Evolutionary conservation across 495 filamentous ascomycete species (phyloP).

Genomic region (Neurospora sp.): DNA sequence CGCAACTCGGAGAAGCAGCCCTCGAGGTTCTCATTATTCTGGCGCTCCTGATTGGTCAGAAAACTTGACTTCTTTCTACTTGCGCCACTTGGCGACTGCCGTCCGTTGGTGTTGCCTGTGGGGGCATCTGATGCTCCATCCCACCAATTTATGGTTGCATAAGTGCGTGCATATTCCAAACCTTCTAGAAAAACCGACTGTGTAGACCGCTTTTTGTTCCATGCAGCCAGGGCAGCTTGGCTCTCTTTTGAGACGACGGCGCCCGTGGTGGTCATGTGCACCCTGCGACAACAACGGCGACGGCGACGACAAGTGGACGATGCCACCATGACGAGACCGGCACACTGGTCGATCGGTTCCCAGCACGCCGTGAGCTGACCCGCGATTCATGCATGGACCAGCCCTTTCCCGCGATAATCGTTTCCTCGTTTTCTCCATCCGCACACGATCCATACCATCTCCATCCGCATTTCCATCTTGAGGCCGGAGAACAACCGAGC

Average conservation of each 20-base stretch:
- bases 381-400: not conserved
- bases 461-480: not conserved
- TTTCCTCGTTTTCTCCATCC: not conserved
- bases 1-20: not conserved
- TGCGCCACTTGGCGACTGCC: not conserved
- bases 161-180: not conserved
- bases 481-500: not conserved
- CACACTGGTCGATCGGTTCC: not conserved
- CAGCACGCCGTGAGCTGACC: not conserved
- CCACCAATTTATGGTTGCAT: not conserved
- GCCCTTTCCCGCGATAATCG: not conserved
- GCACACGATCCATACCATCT: not conserved
- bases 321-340: not conserved
- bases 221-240: not conserved
- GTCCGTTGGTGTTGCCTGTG: not conserved
- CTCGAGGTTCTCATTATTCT: not conserved
- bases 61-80: not conserved
- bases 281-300: not conserved
- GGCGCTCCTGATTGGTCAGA: not conserved
- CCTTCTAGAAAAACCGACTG: not conserved
- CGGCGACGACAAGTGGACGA: not conserved
- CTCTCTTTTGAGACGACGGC: not conserved
- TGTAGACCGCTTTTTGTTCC: not conserved
- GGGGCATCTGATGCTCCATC: not conserved
- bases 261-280: not conserved